Conservation (phyloP, 2,329 filamentous ascomycete genomes). For the Colletotrichum orchidophilum region DNA sequence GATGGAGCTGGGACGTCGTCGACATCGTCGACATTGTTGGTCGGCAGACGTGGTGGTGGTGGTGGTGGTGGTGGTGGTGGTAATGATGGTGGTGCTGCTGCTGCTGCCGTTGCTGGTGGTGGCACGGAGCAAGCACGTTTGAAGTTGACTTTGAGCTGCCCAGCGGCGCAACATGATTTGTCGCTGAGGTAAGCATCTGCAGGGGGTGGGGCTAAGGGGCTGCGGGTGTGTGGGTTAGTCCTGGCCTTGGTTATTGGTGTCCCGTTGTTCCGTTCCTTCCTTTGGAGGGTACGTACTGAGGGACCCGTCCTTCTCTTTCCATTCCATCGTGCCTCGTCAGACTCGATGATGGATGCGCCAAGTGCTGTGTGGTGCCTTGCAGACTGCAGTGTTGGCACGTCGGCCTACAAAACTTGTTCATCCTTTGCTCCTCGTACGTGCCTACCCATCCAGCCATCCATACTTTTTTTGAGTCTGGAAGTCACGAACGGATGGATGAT, state of each 20-base stretch:
- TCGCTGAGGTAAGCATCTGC: slow-evolving; percentile 38
- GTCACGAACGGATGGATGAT: background rate
- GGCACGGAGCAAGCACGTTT: slow-evolving; percentile 47
- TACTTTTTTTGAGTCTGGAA: background rate
- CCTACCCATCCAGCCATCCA: background rate
- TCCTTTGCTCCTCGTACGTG: background rate
- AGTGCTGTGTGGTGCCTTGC: slow-evolving; percentile 5
- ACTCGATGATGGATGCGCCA: background rate
- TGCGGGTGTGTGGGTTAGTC: slow-evolving; percentile 33
- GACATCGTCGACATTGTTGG: slow-evolving; percentile 22
- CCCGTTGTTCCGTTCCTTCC: background rate
- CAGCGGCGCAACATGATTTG: slow-evolving; percentile 40
- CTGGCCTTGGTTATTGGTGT: slow-evolving; percentile 3
- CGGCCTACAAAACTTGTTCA: background rate
- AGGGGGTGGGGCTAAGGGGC: slow-evolving; percentile 28
- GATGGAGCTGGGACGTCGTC: slow-evolving; percentile 13
- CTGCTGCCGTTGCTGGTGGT: slow-evolving; percentile 31
- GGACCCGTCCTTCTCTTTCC: background rate
- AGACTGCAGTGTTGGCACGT: background rate
- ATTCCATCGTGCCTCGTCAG: background rate
- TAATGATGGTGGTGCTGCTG: background rate
- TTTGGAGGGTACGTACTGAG: background rate
- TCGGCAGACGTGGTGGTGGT: slow-evolving; percentile 18
- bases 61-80: background rate
- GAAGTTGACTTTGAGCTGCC: slow-evolving; percentile 51